phyloP scores from a whole-genome alignment of 2,329 filamentous ascomycete genomes.

The Bipolaris zeicola region DNA sequence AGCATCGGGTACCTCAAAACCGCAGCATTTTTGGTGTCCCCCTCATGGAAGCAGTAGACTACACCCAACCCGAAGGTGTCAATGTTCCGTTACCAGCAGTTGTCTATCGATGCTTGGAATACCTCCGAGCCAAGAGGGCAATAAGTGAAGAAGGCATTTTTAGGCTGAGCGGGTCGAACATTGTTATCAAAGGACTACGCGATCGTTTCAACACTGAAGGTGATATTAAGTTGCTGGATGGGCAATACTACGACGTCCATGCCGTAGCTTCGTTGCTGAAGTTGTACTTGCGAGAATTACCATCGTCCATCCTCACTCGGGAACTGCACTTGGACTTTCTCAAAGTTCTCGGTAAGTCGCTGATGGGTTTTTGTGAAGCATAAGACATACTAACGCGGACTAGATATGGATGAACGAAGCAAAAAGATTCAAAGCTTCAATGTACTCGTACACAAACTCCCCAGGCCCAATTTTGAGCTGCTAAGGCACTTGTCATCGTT shows the following conservation, averaged over 20 bases:
- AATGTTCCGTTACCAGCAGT: slow-evolving; percentile 84
- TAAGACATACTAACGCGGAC: slow-evolving; percentile 27
- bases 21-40: slow-evolving; percentile 79
- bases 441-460: slow-evolving; percentile 78
- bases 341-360: slow-evolving; percentile 67
- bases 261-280: slow-evolving; percentile 94
- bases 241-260: slow-evolving; percentile 91
- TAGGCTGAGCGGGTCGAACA: slow-evolving; percentile 93
- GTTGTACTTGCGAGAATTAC: slow-evolving; percentile 89
- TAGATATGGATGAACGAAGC: slow-evolving; percentile 72
- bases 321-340: slow-evolving; percentile 91
- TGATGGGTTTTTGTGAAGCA: background rate
- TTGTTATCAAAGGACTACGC: slow-evolving; percentile 86
- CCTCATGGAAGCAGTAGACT: slow-evolving; percentile 83
- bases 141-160: slow-evolving; percentile 93
- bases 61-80: slow-evolving; percentile 73
- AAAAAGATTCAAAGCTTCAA: slow-evolving; percentile 81
- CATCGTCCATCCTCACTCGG: slow-evolving; percentile 85
- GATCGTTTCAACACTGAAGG: slow-evolving; percentile 94
- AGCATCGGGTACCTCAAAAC: slow-evolving; percentile 52
- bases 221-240: slow-evolving; percentile 86
- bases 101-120: slow-evolving; percentile 94
- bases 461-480: slow-evolving; percentile 78
- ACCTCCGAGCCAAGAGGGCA: slow-evolving; percentile 81
- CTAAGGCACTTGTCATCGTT: slow-evolving; percentile 86